These are phyloP conservation scores for Mrakia frigida DNA, from an alignment of 768 basidiomycete species.

Conservation along the genomic window DNA sequence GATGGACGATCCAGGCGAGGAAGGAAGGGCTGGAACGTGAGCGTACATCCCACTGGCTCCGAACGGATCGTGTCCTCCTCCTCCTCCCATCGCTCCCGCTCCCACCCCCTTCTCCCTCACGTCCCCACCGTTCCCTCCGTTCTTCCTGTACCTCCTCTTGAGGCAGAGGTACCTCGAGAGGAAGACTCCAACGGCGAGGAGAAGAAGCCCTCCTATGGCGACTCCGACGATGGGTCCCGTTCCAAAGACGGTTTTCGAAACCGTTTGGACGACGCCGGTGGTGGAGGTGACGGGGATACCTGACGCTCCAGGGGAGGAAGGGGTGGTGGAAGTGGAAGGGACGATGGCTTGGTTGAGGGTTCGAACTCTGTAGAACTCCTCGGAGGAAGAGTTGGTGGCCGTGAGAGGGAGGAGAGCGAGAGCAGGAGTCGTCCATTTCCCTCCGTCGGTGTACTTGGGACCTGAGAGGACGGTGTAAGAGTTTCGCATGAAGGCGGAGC, in stretches of 20 bases:
- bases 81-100: background rate
- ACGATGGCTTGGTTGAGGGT: constrained; percentile 21
- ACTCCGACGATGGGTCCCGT: constrained; percentile 16
- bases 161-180: constrained; percentile 18
- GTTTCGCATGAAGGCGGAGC: constrained; percentile 31
- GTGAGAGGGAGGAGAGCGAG: constrained; percentile 28
- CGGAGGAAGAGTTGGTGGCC: background rate
- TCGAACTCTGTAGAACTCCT: constrained; percentile 26
- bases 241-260: background rate
- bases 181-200: constrained; percentile 7
- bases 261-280: background rate
- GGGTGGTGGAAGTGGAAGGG: background rate
- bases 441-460: constrained; percentile 14
- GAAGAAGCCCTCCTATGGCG: constrained; percentile 3
- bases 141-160: constrained; percentile 7
- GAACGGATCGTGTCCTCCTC: background rate
- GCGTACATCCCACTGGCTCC: background rate
- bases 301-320: background rate
- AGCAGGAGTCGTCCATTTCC: constrained; percentile 22
- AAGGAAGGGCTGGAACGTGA: background rate
- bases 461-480: constrained; percentile 30
- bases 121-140: background rate
- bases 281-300: background rate
- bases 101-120: background rate
- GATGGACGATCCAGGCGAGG: background rate